A percentile compares a stretch with the other conserved stretches of the same genome.
These are phyloP conservation scores for Odonthalia washingtoniensis DNA, from an alignment of 31 red algal genomes.

Conservation along the genomic window DNA sequence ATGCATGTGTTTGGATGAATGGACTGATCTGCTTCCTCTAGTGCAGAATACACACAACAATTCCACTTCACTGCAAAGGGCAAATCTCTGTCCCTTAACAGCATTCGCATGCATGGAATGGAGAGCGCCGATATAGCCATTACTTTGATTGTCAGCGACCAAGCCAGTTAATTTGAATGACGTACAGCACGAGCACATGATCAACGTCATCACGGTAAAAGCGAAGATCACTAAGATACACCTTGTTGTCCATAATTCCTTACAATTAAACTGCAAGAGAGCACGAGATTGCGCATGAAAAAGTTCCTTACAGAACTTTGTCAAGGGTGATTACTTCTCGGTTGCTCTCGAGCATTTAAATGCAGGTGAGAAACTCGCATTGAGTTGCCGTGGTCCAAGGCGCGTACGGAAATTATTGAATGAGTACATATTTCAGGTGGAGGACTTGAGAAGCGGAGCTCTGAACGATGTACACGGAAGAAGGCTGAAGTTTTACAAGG, in stretches of 20 bases:
- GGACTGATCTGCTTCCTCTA: background rate
- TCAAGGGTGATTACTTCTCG: background rate
- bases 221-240: background rate
- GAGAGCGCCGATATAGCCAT: background rate
- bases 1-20: background rate
- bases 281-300: background rate
- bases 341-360: background rate
- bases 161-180: background rate
- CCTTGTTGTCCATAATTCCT: background rate
- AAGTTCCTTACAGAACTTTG: background rate
- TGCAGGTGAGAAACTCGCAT: background rate
- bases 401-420: background rate
- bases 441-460: background rate
- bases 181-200: background rate
- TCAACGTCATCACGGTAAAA: background rate
- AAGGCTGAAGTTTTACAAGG: constrained; percentile 5
- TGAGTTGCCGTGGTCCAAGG: background rate
- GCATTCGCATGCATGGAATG: background rate
- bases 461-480: background rate
- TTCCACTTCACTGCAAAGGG: background rate
- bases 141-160: background rate
- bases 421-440: background rate
- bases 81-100: background rate
- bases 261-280: background rate
- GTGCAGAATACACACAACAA: background rate